Conservation (phyloP, 805 yeast genomes). For the Yamadazyma olivae region DNA sequence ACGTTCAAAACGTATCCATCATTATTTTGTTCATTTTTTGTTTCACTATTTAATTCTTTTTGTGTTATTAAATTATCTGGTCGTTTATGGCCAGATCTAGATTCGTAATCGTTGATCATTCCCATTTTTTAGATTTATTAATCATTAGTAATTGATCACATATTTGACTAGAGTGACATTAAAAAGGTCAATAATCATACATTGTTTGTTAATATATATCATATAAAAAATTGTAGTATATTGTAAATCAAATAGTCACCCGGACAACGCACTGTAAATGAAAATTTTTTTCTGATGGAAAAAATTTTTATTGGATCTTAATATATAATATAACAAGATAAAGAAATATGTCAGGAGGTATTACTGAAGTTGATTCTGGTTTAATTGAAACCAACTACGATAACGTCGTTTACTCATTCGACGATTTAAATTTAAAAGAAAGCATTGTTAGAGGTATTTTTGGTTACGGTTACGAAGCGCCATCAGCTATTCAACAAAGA, state of each 20-base stretch:
- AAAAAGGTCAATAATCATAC: no score
- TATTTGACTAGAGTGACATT: no score
- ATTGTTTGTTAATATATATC: no score
- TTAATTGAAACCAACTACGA: slow-evolving; percentile 94
- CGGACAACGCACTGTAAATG: background rate
- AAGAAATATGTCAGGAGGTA: slow-evolving; percentile 57
- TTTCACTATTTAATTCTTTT: no score
- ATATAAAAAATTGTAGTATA: background rate
- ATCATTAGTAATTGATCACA: no score
- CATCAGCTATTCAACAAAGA: slow-evolving; percentile 79
- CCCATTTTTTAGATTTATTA: no score
- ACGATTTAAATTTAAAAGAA: slow-evolving; percentile 71
- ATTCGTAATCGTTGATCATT: no score
- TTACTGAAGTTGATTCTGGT: slow-evolving; percentile 75
- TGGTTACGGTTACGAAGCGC: slow-evolving; percentile 78
- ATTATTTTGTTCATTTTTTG: no score
- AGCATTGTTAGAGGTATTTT: slow-evolving; percentile 74
- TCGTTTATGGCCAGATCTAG: no score
- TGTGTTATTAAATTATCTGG: no score
- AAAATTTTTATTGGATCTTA: background rate
- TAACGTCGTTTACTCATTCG: slow-evolving; percentile 72
- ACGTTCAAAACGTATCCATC: no score
- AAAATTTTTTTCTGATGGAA: slow-evolving; percentile 1
- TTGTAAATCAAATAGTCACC: background rate
- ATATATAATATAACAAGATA: background rate